Evolutionary conservation across 2,329 filamentous ascomycete species (phyloP).

Genomic region (Huntiella abstrusa): DNA sequence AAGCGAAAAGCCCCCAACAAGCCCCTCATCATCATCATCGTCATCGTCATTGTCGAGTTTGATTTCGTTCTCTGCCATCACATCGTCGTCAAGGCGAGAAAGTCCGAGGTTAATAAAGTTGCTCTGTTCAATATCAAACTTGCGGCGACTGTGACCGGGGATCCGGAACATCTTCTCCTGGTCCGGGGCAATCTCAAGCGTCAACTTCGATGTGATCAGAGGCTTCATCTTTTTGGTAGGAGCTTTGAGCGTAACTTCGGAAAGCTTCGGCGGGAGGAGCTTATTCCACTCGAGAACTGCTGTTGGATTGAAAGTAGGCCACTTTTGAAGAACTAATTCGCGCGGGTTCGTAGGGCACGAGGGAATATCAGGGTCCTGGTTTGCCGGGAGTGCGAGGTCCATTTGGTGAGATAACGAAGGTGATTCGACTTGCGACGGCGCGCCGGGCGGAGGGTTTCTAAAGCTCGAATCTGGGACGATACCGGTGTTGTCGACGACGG

Average conservation of each 20-base stretch:
- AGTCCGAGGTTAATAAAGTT: conserved; percentile 14
- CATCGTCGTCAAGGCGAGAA: conserved; percentile 21
- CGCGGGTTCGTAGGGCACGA: conserved; percentile 53
- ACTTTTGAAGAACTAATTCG: conserved; percentile 61
- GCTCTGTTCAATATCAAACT: conserved; percentile 27
- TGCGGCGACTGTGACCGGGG: conserved; percentile 23
- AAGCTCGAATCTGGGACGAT: conserved; percentile 12
- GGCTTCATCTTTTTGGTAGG: conserved; percentile 64
- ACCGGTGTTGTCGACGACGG: neutral
- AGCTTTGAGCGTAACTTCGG: conserved; percentile 59
- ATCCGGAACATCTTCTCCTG: conserved; percentile 73
- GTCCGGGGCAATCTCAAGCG: conserved; percentile 67
- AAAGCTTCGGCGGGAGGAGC: conserved; percentile 63
- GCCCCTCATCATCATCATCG: conserved; percentile 37
- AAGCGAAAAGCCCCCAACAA: conserved; percentile 55
- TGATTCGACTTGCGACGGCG: conserved; percentile 18
- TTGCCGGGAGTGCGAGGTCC: conserved; percentile 27
- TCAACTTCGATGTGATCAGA: conserved; percentile 71
- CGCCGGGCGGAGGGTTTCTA: conserved; percentile 5
- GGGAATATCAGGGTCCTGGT: conserved; percentile 45
- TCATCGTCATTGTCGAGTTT: conserved; percentile 33
- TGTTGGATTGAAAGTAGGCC: conserved; percentile 61
- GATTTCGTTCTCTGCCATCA: conserved; percentile 20
- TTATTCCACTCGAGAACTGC: conserved; percentile 63
- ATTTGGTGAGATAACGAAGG: conserved; percentile 23